Conservation (phyloP, 2,329 filamentous ascomycete species). For the Fusarium acutatum region DNA sequence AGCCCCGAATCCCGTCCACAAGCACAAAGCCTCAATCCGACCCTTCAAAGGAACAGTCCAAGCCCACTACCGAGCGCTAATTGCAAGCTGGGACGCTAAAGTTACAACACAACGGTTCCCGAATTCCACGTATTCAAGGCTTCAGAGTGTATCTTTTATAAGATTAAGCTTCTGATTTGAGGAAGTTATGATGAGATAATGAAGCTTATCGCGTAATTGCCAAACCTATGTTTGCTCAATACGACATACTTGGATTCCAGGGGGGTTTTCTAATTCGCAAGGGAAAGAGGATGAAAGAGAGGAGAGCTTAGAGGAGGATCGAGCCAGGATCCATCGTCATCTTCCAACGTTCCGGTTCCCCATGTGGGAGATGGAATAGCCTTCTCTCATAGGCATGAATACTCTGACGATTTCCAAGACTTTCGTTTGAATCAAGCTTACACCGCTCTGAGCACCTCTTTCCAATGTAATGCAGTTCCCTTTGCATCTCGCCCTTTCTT, state of each 20-base stretch:
- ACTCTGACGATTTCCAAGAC: neutral
- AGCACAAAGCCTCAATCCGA: conserved; percentile 33
- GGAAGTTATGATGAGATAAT: neutral
- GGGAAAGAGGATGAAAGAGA: conserved; percentile 9
- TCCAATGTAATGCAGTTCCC: neutral
- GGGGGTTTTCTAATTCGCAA: conserved; percentile 9
- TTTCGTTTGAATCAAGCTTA: conserved; percentile 1
- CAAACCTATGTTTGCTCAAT: neutral
- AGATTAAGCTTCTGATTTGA: neutral
- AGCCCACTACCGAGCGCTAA: conserved; percentile 31
- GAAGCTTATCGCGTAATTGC: neutral
- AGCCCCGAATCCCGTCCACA: conserved; percentile 25
- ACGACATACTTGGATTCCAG: neutral
- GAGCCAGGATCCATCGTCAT: conserved; percentile 25
- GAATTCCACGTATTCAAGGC: conserved; percentile 13
- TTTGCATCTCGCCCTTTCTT: conserved; percentile 14
- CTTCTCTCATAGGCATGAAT: neutral
- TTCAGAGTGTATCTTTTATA: neutral
- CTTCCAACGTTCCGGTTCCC: conserved; percentile 15
- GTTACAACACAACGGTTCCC: conserved; percentile 24
- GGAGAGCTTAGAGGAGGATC: neutral
- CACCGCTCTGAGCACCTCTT: conserved; percentile 18
- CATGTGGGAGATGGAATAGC: neutral
- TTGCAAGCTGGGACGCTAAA: conserved; percentile 17
- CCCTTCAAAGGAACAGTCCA: conserved; percentile 18